Conservation (phyloP, 805 yeast species). For the Ogataea siamensis region DNA sequence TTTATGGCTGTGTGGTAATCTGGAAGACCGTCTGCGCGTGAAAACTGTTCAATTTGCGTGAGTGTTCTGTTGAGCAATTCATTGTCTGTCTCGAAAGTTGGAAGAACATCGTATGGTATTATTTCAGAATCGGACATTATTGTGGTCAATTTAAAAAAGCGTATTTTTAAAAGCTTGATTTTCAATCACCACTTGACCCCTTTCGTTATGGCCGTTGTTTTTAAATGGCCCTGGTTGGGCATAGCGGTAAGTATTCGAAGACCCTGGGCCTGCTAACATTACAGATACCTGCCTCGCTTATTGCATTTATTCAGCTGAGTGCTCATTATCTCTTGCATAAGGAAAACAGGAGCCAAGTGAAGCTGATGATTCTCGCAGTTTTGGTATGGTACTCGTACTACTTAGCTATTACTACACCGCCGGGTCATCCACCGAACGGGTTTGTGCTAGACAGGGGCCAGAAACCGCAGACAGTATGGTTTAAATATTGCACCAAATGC, state of each 20-base stretch:
- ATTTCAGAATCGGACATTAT: constrained; percentile 16
- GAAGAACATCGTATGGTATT: constrained; percentile 52
- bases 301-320: constrained; percentile 8
- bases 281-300: constrained; percentile 17
- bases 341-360: constrained; percentile 6
- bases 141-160: neutral
- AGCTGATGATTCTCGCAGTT: constrained; percentile 71
- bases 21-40: constrained; percentile 11
- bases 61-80: constrained; percentile 28
- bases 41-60: constrained; percentile 14
- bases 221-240: constrained; percentile 25
- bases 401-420: constrained; percentile 60
- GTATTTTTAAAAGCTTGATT: neutral
- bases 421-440: constrained; percentile 64
- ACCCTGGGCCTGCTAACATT: neutral
- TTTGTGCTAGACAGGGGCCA: constrained; percentile 35
- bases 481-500: constrained; percentile 73
- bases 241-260: constrained; percentile 19
- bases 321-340: constrained; percentile 14
- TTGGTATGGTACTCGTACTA: constrained; percentile 74
- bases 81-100: constrained; percentile 66
- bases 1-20: constrained; percentile 19
- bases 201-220: constrained; percentile 18
- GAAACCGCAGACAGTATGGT: constrained; percentile 42
- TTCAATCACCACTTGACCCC: neutral